These are phyloP conservation scores for Leishmania guyanensis DNA, from an alignment of 208 protist genomes.

Conservation along the genomic window DNA sequence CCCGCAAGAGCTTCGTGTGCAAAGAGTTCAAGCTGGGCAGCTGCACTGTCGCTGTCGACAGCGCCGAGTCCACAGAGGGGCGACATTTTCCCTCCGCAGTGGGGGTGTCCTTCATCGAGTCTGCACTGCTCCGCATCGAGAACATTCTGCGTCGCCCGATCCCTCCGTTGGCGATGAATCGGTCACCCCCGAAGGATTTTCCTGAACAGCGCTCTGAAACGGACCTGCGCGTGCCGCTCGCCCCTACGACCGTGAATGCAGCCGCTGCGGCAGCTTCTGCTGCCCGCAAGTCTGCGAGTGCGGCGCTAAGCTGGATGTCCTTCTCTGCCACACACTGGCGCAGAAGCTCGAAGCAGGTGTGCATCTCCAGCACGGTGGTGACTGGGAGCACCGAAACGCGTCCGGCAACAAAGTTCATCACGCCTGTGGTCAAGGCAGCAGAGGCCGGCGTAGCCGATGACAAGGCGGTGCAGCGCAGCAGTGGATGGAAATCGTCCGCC, in stretches of 20 bases:
- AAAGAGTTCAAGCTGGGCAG: neutral
- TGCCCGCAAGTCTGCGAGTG: conserved; percentile 30
- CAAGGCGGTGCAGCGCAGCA: neutral
- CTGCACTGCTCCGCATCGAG: neutral
- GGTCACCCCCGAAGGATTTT: neutral
- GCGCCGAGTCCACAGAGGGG: neutral
- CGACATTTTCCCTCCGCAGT: neutral
- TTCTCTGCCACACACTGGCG: conserved; percentile 43
- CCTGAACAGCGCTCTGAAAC: neutral
- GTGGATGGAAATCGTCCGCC: neutral
- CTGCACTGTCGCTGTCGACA: neutral
- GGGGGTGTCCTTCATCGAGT: neutral
- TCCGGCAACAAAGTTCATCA: conserved; percentile 73
- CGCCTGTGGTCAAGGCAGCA: conserved; percentile 38
- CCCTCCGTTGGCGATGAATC: conserved; percentile 11
- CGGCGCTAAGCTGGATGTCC: conserved; percentile 31
- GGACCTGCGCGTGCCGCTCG: neutral
- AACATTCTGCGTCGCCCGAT: neutral
- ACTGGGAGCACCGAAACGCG: conserved; percentile 65
- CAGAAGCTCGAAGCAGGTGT: conserved; percentile 82
- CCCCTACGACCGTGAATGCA: neutral
- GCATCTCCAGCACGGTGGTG: conserved; percentile 77
- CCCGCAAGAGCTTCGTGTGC: conserved; percentile 19
- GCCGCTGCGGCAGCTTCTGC: conserved; percentile 28
- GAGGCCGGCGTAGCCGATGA: conserved; percentile 1